Conservation (phyloP, 2,329 filamentous ascomycete genomes). For the Fusarium fracticaudum region DNA sequence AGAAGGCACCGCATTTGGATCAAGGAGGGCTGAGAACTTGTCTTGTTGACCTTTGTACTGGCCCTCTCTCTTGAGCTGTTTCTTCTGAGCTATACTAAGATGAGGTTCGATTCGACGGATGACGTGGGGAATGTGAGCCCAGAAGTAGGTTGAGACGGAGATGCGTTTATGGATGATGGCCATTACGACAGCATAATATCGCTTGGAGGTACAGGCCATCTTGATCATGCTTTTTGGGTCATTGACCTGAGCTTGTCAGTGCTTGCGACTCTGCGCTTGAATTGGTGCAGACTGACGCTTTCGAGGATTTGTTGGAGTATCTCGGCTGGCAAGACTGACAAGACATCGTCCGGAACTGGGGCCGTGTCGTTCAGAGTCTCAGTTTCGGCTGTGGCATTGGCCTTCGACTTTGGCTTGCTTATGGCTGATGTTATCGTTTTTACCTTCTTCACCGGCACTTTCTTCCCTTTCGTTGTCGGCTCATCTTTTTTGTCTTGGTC, state of each 20-base stretch:
- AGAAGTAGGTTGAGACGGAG: neutral
- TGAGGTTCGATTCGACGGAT: neutral
- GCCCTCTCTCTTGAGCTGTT: neutral
- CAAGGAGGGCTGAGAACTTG: neutral
- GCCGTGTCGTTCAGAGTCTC: rapidly evolving
- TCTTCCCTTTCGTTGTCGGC: neutral
- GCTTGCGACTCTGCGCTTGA: rapidly evolving
- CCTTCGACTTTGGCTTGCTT: rapidly evolving
- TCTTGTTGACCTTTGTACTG: neutral
- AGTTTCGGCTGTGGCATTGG: rapidly evolving
- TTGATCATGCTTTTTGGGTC: neutral
- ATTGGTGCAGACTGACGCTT: neutral
- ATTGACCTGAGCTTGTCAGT: neutral
- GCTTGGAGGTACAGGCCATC: constrained; percentile 5
- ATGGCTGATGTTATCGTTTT: rapidly evolving
- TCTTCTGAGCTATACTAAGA: constrained; percentile 9
- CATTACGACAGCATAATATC: neutral
- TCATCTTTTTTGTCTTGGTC: neutral
- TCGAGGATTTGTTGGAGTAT: neutral
- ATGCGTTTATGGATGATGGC: neutral
- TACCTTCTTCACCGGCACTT: rapidly evolving
- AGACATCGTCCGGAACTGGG: neutral
- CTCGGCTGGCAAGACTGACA: constrained; percentile 2
- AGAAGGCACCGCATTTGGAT: neutral
- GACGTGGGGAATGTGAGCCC: neutral